Evolutionary conservation across 352 stramenopile genomes (phyloP).

Genomic region (Pythium coloratum): DNA sequence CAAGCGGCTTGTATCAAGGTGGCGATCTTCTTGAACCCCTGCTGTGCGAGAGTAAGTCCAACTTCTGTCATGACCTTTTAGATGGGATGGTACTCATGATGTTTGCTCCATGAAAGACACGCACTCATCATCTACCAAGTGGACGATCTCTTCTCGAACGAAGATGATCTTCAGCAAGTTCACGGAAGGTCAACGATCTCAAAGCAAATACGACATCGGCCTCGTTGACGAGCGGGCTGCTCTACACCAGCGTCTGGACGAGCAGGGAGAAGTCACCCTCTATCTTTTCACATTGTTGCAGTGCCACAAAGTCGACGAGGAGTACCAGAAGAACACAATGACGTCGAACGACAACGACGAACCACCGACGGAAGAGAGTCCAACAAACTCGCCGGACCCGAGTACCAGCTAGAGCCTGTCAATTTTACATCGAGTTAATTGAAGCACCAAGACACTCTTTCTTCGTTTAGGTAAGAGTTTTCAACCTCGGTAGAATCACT

Average conservation of each 20-base stretch:
- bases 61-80: no score
- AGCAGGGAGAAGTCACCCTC: background rate
- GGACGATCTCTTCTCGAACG: background rate
- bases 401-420: background rate
- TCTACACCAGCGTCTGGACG: background rate
- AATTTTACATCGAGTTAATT: no score
- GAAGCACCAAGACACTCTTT: no score
- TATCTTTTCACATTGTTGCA: constrained; percentile 2
- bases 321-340: background rate
- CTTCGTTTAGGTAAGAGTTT: no score
- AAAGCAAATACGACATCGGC: background rate
- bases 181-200: background rate
- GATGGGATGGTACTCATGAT: no score
- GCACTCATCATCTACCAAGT: background rate
- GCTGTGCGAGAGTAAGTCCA: no score
- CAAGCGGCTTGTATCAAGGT: no score
- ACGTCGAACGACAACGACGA: background rate
- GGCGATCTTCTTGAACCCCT: no score
- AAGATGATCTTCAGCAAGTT: background rate
- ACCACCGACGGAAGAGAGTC: no score
- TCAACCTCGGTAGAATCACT: no score
- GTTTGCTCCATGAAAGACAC: background rate
- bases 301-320: background rate
- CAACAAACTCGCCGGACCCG: no score
- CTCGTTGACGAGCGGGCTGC: background rate